Evolutionary conservation across 139 green algal genomes (phyloP), one percentile per base, ranked within the genome.

Genomic region (Asterochloris erici): DNA sequence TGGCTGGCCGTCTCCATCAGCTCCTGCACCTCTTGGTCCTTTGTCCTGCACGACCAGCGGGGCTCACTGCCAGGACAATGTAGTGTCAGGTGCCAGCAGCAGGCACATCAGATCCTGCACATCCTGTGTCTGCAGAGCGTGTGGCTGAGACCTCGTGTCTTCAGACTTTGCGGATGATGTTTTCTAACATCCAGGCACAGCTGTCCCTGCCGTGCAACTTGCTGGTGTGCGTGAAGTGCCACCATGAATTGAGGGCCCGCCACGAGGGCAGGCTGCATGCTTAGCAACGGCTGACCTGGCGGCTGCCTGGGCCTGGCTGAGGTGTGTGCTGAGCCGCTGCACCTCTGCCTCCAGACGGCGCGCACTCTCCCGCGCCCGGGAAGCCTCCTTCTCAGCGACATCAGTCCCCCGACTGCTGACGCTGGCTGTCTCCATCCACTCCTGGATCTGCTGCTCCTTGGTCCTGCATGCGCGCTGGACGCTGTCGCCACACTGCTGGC

Each of bases 1-100:
- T 77, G 79, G 38, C 68, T 83, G 79, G 79, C 79, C 60, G 79
- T 66, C 68, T 83, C 68, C 68, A 77, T 83, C 68, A 28, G 63
- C 68, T 77, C 68, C 66, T 77, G 68, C 21, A 83, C 79, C 47
- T 83, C 79, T 24, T 47, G 11, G 12, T 77, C 79, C 60, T 29
- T 47, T 29, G 24, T 47, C 68, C 79, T 83, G 68, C 38, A 77
- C 6, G 0, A 19, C 2, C 28, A 23, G 2, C 4, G 66, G 66
- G 66, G 66, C 2, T 26, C 4, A 71, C 2, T 71, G 17, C 2
- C 13, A n/a, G 15, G 0, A 0, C 0, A 23, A 60, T 14, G 19
- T 16, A 16, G 28, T 68, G 19, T 6, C 47, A 27, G 16, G 14
- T 63, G 14, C 17, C 47, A 79, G 74, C 74, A 68, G 74, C 17